phyloP scores from a whole-genome alignment of 2,329 filamentous ascomycete species.

The Penicillium sclerotiorum region DNA sequence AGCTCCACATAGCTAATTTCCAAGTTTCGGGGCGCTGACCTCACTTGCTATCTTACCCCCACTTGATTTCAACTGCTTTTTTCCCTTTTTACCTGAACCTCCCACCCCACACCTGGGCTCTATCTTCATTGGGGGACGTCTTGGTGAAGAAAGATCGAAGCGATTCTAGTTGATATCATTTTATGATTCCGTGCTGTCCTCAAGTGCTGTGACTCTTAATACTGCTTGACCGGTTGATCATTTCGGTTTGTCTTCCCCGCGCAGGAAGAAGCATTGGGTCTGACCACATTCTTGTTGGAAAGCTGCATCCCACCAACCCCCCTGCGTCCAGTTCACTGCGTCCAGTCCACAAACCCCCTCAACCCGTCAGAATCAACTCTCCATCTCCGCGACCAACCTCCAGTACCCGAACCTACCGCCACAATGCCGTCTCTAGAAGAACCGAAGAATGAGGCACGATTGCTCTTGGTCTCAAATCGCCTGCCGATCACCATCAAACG shows the following conservation, averaged over 20 bases:
- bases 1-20: conserved; percentile 19
- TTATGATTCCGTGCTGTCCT: no score
- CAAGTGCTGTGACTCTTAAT: no score
- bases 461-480: conserved; percentile 91
- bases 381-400: background rate
- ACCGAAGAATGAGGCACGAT: conserved; percentile 46
- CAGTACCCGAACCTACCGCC: background rate
- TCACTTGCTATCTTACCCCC: conserved; percentile 9
- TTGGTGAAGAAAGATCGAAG: background rate
- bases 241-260: conserved; percentile 8
- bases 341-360: no score
- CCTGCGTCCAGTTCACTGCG: background rate
- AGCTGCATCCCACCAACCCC: conserved; percentile 1
- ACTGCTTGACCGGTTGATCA: no score
- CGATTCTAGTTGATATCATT: no score
- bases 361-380: background rate
- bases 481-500: conserved; percentile 96
- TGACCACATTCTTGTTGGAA: conserved; percentile 5
- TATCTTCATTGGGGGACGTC: background rate
- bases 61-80: conserved; percentile 5
- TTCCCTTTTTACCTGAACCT: conserved; percentile 4
- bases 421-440: conserved; percentile 41
- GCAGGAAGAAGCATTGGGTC: background rate
- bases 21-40: conserved; percentile 20
- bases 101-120: background rate